Evolutionary conservation across 129 eudicot species (phyloP).

Genomic region (Oenanthe sinensis): DNA sequence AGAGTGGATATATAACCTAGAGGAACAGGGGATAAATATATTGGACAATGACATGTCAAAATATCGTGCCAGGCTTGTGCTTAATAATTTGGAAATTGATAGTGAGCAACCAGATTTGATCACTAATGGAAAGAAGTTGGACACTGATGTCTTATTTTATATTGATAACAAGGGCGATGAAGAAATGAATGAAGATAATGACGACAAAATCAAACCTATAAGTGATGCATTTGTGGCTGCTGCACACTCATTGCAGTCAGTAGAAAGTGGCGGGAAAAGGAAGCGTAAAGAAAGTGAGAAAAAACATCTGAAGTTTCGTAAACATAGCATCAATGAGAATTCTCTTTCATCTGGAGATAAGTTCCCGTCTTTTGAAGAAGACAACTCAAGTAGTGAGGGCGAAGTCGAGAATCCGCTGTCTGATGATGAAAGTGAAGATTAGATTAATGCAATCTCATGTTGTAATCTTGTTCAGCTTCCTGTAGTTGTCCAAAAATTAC

Average conservation of each 20-base stretch:
- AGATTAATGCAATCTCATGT: constrained; percentile 9
- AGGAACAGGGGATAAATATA: constrained; percentile 48
- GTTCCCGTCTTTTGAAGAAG: constrained; percentile 12
- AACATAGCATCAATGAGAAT: constrained; percentile 26
- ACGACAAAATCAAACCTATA: constrained; percentile 30
- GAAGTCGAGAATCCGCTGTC: constrained; percentile 51
- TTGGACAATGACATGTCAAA: constrained; percentile 43
- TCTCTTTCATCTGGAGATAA: constrained; percentile 23
- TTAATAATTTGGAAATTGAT: constrained; percentile 23
- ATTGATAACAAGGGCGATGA: constrained; percentile 56
- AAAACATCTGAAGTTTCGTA: constrained; percentile 40
- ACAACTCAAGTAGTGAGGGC: constrained; percentile 37
- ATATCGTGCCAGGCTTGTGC: constrained; percentile 25
- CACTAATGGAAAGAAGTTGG: constrained; percentile 23
- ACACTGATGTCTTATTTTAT: constrained; percentile 36
- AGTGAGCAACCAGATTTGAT: constrained; percentile 22
- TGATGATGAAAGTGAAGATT: constrained; percentile 32
- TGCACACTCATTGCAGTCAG: constrained; percentile 46
- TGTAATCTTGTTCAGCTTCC: not conserved
- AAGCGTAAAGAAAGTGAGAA: constrained; percentile 46
- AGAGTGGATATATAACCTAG: constrained; percentile 63
- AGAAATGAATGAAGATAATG: constrained; percentile 27
- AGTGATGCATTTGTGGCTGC: constrained; percentile 53
- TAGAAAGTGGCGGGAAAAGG: constrained; percentile 23
- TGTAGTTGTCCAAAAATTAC: not conserved